These are phyloP conservation scores for Butyriboletus appendiculatus DNA, from an alignment of 1,284 basidiomycete genomes.

Conservation along the genomic window DNA sequence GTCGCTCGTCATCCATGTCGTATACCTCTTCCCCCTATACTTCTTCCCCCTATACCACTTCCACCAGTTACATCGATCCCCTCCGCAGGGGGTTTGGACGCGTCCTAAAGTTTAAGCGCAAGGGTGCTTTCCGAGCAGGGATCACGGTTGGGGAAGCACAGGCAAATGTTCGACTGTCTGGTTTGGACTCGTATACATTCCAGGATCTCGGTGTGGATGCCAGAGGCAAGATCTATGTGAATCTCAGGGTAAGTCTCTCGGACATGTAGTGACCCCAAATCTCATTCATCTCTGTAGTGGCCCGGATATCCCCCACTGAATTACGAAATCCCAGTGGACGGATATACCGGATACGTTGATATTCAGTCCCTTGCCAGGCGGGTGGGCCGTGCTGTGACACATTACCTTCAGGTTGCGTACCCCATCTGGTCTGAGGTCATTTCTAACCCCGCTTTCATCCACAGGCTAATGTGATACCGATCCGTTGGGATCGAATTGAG, in stretches of 20 bases:
- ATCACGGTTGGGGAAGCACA: slow-evolving; percentile 72
- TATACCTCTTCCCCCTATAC: slow-evolving; percentile 35
- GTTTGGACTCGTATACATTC: slow-evolving; percentile 57
- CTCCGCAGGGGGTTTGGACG: slow-evolving; percentile 48
- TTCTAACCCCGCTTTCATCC: slow-evolving; percentile 17
- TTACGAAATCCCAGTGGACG: slow-evolving; percentile 73
- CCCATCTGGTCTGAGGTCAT: slow-evolving; percentile 3
- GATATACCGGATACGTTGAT: slow-evolving; percentile 62
- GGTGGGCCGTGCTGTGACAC: slow-evolving; percentile 67
- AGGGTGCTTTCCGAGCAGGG: slow-evolving; percentile 63
- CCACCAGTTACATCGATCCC: slow-evolving; percentile 36
- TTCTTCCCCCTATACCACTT: slow-evolving; percentile 25
- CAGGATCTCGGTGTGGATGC: slow-evolving; percentile 65
- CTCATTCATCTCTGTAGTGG: slow-evolving; percentile 50
- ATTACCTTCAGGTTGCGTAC: slow-evolving; percentile 65
- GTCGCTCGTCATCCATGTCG: slow-evolving; percentile 60
- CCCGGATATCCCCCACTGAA: slow-evolving; percentile 67
- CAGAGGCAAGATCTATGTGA: slow-evolving; percentile 59
- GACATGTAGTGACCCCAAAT: not conserved
- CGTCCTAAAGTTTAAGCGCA: slow-evolving; percentile 71
- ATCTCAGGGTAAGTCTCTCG: slow-evolving; percentile 51
- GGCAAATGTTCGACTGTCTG: slow-evolving; percentile 58
- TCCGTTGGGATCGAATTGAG: slow-evolving; percentile 67
- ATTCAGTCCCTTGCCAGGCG: slow-evolving; percentile 67
- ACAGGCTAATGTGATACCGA: slow-evolving; percentile 63